Evolutionary conservation across 2,329 filamentous ascomycete species (phyloP).

Genomic region (Cladophialophora bantiana): DNA sequence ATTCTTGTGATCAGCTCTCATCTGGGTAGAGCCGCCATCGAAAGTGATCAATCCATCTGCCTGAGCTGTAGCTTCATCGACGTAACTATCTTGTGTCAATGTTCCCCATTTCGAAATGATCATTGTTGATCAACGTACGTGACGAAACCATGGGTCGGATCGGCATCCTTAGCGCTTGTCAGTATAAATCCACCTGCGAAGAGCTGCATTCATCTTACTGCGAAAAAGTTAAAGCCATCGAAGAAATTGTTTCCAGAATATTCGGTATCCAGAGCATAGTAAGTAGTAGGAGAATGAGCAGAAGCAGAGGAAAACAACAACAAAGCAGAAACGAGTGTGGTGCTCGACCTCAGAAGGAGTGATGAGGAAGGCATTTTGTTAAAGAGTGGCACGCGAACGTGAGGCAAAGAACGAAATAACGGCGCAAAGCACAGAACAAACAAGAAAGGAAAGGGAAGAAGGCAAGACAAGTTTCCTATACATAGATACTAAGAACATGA

Average conservation of each 20-base stretch:
- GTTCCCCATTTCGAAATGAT: background rate
- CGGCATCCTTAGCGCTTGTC: slow-evolving; percentile 41
- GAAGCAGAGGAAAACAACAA: slow-evolving; percentile 36
- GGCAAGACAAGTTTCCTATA: slow-evolving; percentile 16
- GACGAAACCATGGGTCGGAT: slow-evolving; percentile 60
- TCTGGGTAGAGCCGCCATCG: slow-evolving; percentile 38
- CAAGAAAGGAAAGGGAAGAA: slow-evolving; percentile 10
- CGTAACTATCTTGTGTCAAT: slow-evolving; percentile 45
- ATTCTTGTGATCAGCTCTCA: slow-evolving; percentile 32
- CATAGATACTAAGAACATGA: background rate
- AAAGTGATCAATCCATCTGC: slow-evolving; percentile 42
- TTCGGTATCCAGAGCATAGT: slow-evolving; percentile 45
- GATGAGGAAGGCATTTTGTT: slow-evolving; percentile 40
- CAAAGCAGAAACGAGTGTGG: slow-evolving; percentile 41
- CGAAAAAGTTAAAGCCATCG: slow-evolving; percentile 57
- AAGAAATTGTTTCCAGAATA: slow-evolving; percentile 59
- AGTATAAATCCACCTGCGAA: slow-evolving; percentile 5
- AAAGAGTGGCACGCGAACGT: slow-evolving; percentile 36
- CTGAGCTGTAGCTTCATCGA: slow-evolving; percentile 48
- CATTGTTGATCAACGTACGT: slow-evolving; percentile 36
- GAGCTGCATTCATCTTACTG: slow-evolving; percentile 33
- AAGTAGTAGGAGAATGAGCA: slow-evolving; percentile 22
- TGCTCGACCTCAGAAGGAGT: slow-evolving; percentile 42
- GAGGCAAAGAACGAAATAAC: slow-evolving; percentile 18
- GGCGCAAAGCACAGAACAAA: slow-evolving; percentile 28